Evolutionary conservation across 2,329 filamentous ascomycete species (phyloP).

Genomic region (Leptographium wingfieldii): DNA sequence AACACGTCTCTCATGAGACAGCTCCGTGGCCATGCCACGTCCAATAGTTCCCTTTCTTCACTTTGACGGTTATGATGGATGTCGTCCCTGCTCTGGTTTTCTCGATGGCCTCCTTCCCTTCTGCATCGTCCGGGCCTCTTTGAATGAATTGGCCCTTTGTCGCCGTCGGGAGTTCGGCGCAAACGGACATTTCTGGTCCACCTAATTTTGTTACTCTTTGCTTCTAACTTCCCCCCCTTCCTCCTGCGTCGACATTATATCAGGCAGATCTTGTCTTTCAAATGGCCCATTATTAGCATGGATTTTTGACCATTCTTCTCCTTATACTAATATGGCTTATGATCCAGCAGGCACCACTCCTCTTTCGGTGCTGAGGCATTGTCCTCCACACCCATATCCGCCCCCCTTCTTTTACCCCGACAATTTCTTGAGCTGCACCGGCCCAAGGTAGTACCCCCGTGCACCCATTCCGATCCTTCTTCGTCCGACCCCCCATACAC

Average conservation of each 20-base stretch:
- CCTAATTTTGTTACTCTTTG: background rate
- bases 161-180: background rate
- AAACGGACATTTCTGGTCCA: background rate
- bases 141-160: background rate
- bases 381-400: background rate
- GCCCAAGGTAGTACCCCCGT: slow-evolving; percentile 7
- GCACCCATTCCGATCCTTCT: slow-evolving; percentile 5
- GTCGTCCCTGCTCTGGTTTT: background rate
- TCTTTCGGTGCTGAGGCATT: slow-evolving; percentile 1
- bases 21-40: background rate
- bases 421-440: background rate
- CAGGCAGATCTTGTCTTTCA: background rate
- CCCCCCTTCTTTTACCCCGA: background rate
- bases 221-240: background rate
- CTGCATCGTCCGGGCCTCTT: too few species aligned
- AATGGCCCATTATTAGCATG: slow-evolving; percentile 5
- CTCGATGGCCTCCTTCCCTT: background rate
- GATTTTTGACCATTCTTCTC: slow-evolving; percentile 3
- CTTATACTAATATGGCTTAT: slow-evolving; percentile 12
- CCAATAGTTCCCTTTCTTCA: background rate
- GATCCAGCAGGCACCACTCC: background rate
- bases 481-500: slow-evolving; percentile 5
- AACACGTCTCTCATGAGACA: background rate
- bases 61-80: background rate
- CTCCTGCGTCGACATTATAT: background rate